Evolutionary conservation across 345 rosid species (phyloP).

Genomic region (Atalantia buxifolia): DNA sequence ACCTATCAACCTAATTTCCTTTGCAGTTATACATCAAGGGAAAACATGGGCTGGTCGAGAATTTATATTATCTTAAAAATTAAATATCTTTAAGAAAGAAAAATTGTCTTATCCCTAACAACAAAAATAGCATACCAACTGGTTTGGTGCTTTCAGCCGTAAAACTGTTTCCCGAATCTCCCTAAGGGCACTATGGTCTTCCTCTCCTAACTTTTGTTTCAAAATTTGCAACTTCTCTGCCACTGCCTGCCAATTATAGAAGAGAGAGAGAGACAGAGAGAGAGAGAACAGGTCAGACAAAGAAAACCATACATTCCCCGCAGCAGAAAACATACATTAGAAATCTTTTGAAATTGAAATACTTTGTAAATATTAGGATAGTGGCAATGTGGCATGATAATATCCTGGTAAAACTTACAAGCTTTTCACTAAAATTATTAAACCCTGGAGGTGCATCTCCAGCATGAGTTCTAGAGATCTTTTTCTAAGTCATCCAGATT

Average conservation of each 20-base stretch:
- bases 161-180: constrained; percentile 76
- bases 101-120: background rate
- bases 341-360: background rate
- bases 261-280: constrained; percentile 1
- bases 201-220: constrained; percentile 62
- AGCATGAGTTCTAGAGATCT: background rate
- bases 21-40: background rate
- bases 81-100: background rate
- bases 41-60: background rate
- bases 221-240: constrained; percentile 49
- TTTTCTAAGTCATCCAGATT: background rate
- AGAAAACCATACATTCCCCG: background rate
- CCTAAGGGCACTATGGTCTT: constrained; percentile 53
- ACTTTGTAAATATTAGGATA: background rate
- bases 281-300: constrained; percentile 14
- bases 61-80: background rate
- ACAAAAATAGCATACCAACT: constrained; percentile 53
- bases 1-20: background rate
- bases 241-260: constrained; percentile 54
- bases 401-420: background rate
- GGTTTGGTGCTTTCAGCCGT: constrained; percentile 61
- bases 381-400: background rate
- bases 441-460: background rate
- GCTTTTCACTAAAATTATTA: background rate
- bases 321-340: background rate